Percentiles rank a stretch among this genome's conserved stretches.
Conservation (phyloP, 1,139 yeast genomes). For the Pichia sp. region DNA sequence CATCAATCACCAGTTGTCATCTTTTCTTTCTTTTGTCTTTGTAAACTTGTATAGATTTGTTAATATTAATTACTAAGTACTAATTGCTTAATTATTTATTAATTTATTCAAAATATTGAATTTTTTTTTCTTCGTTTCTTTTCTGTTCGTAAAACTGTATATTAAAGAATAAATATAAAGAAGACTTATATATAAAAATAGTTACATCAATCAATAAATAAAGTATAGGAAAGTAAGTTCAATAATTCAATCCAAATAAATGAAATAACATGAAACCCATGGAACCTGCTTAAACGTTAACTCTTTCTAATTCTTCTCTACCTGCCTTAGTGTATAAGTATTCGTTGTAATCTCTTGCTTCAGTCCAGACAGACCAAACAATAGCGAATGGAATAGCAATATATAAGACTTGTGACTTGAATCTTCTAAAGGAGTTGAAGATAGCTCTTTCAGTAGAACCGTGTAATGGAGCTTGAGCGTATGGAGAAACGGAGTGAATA, state of each 20-base stretch:
- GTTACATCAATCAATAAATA: too few species aligned
- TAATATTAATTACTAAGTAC: too few species aligned
- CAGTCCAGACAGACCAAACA: slow-evolving; percentile 83
- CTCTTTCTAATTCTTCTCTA: slow-evolving; percentile 84
- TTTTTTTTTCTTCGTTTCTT: too few species aligned
- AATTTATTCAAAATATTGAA: too few species aligned
- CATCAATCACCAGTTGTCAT: too few species aligned
- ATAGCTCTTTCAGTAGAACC: slow-evolving; percentile 81
- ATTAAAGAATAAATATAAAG: too few species aligned
- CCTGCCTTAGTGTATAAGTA: slow-evolving; percentile 97
- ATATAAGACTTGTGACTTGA: slow-evolving; percentile 77
- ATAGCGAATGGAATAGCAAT: slow-evolving; percentile 70
- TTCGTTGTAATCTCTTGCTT: slow-evolving; percentile 87
- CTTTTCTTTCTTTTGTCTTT: too few species aligned
- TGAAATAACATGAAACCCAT: too few species aligned
- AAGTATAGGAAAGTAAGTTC: not conserved
- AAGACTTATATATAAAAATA: too few species aligned
- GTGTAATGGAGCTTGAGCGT: slow-evolving; percentile 86
- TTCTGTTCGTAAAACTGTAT: too few species aligned
- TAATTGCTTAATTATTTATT: too few species aligned
- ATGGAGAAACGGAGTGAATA: slow-evolving; percentile 85
- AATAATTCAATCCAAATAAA: not conserved
- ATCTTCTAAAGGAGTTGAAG: slow-evolving; percentile 94
- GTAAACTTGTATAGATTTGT: too few species aligned
- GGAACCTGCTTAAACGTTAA: slow-evolving; percentile 58